A percentile compares a stretch with the other conserved stretches of the same genome.
Conservation (phyloP, 371 early-diverging fungal species). For the Mortierella sp. region DNA sequence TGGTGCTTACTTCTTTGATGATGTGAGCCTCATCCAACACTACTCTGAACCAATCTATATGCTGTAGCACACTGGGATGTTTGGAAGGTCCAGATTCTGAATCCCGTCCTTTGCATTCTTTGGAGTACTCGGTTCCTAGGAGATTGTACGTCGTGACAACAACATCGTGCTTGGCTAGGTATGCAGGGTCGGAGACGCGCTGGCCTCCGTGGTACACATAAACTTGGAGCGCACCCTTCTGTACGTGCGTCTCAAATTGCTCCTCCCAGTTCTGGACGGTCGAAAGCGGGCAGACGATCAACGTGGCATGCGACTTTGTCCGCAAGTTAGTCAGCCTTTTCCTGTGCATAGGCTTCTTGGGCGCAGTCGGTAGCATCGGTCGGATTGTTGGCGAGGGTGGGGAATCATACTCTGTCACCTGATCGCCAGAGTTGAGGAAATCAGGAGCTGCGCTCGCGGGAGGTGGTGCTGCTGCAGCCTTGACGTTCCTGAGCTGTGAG, state of each 20-base stretch:
- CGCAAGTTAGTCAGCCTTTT: slow-evolving; percentile 35
- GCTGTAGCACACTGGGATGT: slow-evolving; percentile 56
- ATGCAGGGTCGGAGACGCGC: slow-evolving; percentile 47
- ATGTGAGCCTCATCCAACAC: slow-evolving; percentile 77
- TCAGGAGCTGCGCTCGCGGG: slow-evolving; percentile 40
- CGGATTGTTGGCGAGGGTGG: slow-evolving; percentile 54
- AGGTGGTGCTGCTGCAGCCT: slow-evolving; percentile 3
- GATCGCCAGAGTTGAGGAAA: slow-evolving; percentile 37
- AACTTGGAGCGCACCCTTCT: slow-evolving; percentile 52
- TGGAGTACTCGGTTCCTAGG: slow-evolving; percentile 64
- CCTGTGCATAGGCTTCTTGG: slow-evolving; percentile 32
- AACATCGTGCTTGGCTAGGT: slow-evolving; percentile 62
- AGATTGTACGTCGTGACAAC: slow-evolving; percentile 76
- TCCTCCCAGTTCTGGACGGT: slow-evolving; percentile 79
- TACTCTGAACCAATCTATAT: slow-evolving; percentile 68
- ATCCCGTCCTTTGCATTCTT: slow-evolving; percentile 57
- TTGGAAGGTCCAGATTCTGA: slow-evolving; percentile 28
- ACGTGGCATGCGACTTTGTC: slow-evolving; percentile 58
- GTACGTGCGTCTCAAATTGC: slow-evolving; percentile 64
- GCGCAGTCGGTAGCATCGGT: slow-evolving; percentile 33
- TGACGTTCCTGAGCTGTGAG: slow-evolving; percentile 14
- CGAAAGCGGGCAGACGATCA: slow-evolving; percentile 75
- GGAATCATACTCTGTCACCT: slow-evolving; percentile 50
- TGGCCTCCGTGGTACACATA: slow-evolving; percentile 69
- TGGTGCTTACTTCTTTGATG: slow-evolving; percentile 69